Evolutionary conservation across 2,329 filamentous ascomycete species (phyloP).

Genomic region (Aureobasidium sp.): DNA sequence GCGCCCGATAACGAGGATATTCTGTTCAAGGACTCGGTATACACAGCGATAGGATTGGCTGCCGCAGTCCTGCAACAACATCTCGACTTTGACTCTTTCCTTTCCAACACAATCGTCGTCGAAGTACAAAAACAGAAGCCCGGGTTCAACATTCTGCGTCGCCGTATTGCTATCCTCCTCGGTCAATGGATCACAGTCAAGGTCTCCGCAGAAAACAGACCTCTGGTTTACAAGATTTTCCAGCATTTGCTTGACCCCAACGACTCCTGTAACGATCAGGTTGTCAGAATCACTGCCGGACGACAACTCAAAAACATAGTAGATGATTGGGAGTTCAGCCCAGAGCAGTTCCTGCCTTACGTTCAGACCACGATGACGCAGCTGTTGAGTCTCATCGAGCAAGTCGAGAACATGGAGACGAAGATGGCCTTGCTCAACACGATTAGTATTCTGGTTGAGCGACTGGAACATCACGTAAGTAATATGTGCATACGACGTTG

Average conservation of each 20-base stretch:
- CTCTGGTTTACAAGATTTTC: slow-evolving; percentile 80
- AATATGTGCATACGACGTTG: slow-evolving; percentile 16
- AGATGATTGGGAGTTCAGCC: slow-evolving; percentile 75
- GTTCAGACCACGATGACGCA: slow-evolving; percentile 63
- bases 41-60: slow-evolving; percentile 82
- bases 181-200: slow-evolving; percentile 84
- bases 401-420: slow-evolving; percentile 75
- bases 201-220: slow-evolving; percentile 56
- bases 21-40: slow-evolving; percentile 85
- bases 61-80: slow-evolving; percentile 64
- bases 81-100: slow-evolving; percentile 76
- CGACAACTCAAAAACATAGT: slow-evolving; percentile 72
- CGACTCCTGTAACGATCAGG: slow-evolving; percentile 75
- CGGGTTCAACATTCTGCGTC: slow-evolving; percentile 72
- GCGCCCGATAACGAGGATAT: slow-evolving; percentile 58
- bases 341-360: slow-evolving; percentile 66
- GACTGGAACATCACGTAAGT: slow-evolving; percentile 63
- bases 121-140: slow-evolving; percentile 64
- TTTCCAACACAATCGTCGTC: slow-evolving; percentile 63
- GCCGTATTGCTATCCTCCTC: slow-evolving; percentile 79
- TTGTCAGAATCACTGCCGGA: slow-evolving; percentile 85
- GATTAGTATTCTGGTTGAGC: slow-evolving; percentile 67
- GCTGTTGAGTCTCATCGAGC: slow-evolving; percentile 68
- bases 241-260: slow-evolving; percentile 71
- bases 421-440: slow-evolving; percentile 87